Evolutionary conservation across 805 yeast species (phyloP), one percentile per base, ranked within the genome.

Genomic region (Grigorovia humatica): DNA sequence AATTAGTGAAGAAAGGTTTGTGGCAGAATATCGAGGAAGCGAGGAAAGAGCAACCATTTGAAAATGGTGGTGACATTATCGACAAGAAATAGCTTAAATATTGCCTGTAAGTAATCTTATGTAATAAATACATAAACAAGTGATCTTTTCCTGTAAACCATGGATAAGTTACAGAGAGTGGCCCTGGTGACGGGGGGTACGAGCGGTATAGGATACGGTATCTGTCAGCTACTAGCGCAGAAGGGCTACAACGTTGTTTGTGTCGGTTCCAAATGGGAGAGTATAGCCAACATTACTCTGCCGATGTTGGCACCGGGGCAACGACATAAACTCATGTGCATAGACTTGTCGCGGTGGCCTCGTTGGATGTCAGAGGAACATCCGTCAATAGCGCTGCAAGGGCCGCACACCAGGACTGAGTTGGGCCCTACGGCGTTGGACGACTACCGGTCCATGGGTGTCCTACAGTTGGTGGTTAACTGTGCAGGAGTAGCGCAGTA

Each of bases 1-100:
- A 81, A 42, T 71, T 89, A 57, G 79, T 82, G 27, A 79, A 79
- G 52, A 84, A 83, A 60, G 93, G 90, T 27, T 83, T 89, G 60
- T 78, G 84, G 62, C 84, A 88, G 5, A 84, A 86, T 78, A 72
- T 89, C 51, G 95, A 88, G 57, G 90, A 88, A 56, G 96, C 96
- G 0, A 77, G 95, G 57, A 82, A 84, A 54, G 96, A 89, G 58
- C 91, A 91, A 29, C 96, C 96, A 1, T 89, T 89, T 60, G 87
- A 82, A 56, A 76, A 78, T 42, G 88, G 85, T 8, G 88, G 88
- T 1, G 66, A 69, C 17, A 69, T 72, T 12, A 53, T 44, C n/a
- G 42, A 15, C 17, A 38, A 38, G 42, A 38, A n/a, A 38, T 38
- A 38, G 42, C 8, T 38, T 2, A 15, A 38, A 15, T 38, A 38